Percentiles rank a stretch among this genome's conserved stretches.
Conservation (phyloP, 257 asterid genomes). For the Solanum virginianum region DNA sequence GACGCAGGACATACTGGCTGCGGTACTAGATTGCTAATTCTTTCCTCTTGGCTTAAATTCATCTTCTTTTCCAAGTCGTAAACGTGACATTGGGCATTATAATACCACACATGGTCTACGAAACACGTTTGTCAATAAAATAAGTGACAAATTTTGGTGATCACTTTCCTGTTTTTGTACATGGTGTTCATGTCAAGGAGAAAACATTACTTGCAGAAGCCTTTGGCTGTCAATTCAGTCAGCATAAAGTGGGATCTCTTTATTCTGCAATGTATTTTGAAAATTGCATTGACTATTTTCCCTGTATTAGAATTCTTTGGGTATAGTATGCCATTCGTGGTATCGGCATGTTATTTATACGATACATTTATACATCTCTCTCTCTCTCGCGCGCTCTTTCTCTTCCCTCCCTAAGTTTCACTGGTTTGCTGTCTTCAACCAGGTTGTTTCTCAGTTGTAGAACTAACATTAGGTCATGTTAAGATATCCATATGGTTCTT, state of each 20-base stretch:
- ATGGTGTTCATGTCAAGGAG: not conserved
- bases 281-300: not conserved
- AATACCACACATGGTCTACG: not conserved
- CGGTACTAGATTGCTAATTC: conserved; percentile 6
- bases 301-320: not conserved
- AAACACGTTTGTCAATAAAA: not conserved
- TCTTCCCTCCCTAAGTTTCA: not conserved
- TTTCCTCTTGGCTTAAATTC: not conserved
- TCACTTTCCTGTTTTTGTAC: not conserved
- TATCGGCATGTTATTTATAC: not conserved
- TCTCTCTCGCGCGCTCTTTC: not conserved
- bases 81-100: not conserved
- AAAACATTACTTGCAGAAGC: not conserved
- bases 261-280: not conserved
- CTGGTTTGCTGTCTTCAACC: not conserved
- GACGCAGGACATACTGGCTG: conserved; percentile 18
- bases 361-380: not conserved
- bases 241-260: not conserved
- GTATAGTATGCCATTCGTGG: not conserved
- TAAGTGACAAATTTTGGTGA: not conserved
- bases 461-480: not conserved
- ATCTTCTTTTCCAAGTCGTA: not conserved
- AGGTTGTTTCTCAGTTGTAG: not conserved
- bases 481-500: not conserved
- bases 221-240: not conserved